Conservation (phyloP, 768 basidiomycete species). For the Amanita rimosa region DNA sequence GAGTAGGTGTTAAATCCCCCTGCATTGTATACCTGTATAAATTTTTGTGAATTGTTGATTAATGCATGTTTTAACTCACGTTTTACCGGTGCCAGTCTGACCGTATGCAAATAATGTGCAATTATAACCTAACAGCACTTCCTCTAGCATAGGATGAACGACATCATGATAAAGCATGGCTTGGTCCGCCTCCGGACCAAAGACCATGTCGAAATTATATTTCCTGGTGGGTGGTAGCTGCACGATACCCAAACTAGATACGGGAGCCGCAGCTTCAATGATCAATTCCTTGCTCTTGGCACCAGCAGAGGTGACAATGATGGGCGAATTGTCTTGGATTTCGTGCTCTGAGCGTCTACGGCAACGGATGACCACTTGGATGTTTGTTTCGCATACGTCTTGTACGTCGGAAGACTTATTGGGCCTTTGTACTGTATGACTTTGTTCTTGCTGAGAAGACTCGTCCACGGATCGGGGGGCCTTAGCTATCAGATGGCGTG, state of each 20-base stretch:
- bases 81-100: conserved; percentile 98
- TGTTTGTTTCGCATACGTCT: conserved; percentile 67
- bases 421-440: conserved; percentile 11
- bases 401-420: conserved; percentile 13
- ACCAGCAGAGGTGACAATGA: conserved; percentile 72
- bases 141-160: conserved; percentile 83
- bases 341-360: conserved; percentile 80
- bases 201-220: conserved; percentile 92
- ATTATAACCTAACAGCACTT: conserved; percentile 94
- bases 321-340: conserved; percentile 76
- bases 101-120: conserved; percentile 98
- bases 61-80: conserved; percentile 43
- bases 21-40: conserved; percentile 84
- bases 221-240: conserved; percentile 70
- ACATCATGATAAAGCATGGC: conserved; percentile 90
- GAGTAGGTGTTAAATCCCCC: conserved; percentile 76
- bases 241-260: conserved; percentile 62
- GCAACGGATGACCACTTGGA: conserved; percentile 89
- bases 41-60: not conserved
- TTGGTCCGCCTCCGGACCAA: conserved; percentile 96
- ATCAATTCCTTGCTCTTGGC: conserved; percentile 67
- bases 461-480: conserved; percentile 20
- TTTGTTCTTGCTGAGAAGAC: conserved; percentile 6
- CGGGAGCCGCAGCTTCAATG: conserved; percentile 65
- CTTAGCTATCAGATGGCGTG: conserved; percentile 35